Evolutionary conservation across 148 eudicot genomes (phyloP).

Genomic region (Rhododendron molle): DNA sequence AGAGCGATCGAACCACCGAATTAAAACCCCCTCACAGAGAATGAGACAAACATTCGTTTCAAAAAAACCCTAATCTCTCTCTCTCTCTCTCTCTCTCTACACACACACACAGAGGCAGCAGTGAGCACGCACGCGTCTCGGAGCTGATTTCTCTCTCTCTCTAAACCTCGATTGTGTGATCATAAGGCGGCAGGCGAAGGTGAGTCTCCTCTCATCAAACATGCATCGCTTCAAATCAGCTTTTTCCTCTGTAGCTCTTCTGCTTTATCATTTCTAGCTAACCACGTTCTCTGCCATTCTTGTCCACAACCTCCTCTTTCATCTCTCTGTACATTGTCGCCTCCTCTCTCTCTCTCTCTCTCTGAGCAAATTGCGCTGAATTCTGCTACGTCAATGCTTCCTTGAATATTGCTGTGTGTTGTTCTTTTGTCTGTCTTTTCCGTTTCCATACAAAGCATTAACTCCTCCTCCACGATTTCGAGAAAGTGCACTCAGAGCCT

Average conservation of each 20-base stretch:
- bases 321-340: background rate
- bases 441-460: background rate
- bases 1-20: background rate
- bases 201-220: background rate
- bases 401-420: background rate
- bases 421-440: background rate
- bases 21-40: conserved; percentile 1
- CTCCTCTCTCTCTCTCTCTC: background rate
- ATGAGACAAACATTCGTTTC: background rate
- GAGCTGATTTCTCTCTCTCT: conserved; percentile 3
- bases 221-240: background rate
- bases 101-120: too few species aligned
- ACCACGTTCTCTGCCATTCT: conserved; percentile 1
- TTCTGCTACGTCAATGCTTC: background rate
- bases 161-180: background rate
- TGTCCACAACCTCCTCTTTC: background rate
- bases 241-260: conserved; percentile 6
- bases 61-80: conserved; percentile 5
- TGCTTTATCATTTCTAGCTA: conserved; percentile 9
- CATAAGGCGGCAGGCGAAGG: background rate
- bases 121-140: conserved; percentile 16
- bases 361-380: background rate
- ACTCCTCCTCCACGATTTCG: background rate
- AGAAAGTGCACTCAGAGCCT: background rate
- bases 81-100: background rate